Evolutionary conservation across 805 yeast species (phyloP), one percentile per base, ranked within the genome.

Genomic region (Metschnikowia kunwiensis): DNA sequence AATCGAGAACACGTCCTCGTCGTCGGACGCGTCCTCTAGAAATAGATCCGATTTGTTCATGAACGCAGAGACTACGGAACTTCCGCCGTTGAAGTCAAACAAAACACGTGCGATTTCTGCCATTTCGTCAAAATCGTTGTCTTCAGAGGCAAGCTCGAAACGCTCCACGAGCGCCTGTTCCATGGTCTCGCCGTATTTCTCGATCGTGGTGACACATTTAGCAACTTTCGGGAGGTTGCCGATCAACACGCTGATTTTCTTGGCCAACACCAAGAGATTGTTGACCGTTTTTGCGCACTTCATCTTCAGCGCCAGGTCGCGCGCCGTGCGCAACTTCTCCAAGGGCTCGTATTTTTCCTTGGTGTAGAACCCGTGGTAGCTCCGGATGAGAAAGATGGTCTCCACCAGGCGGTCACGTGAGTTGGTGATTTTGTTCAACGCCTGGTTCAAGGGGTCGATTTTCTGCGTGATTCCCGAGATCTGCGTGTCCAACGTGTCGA

Each of bases 21-120:
- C 40, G 15, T 39, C 43, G 6, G 42, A 34, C 40, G 75, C 73
- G 44, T 72, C 63, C 24, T 65, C 68, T 36, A 70, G 66, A 57
- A 89, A 83, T 40, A 82, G 74, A 32, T 80, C 83, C 54, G 85
- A 86, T 54, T 85, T 87, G 54, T 78, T 79, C 27, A 89, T 84
- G 61, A 86, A 91, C 32, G 82, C 78, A 54, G 82, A 86, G 7
- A 86, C 82, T 7, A 89, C 91, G 40, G 82, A 80, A 8, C 76
- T 71, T 9, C 96, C 96, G 13, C 87, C 91, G 54, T 91, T 89
- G 65, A 80, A 91, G 43, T 80, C 85, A 35, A 79, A 75, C 32
- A 89, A 67, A 12, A 88, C 75, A 33, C 77, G 77, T 0, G 96
- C 86, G 17, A 80, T 74, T 38, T 81, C 87, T 50, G 76, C 79